A percentile compares a stretch with the other conserved stretches of the same genome.
Conservation (phyloP, 2,329 filamentous ascomycete species). For the Graphilbum ipis-grandicollis region DNA sequence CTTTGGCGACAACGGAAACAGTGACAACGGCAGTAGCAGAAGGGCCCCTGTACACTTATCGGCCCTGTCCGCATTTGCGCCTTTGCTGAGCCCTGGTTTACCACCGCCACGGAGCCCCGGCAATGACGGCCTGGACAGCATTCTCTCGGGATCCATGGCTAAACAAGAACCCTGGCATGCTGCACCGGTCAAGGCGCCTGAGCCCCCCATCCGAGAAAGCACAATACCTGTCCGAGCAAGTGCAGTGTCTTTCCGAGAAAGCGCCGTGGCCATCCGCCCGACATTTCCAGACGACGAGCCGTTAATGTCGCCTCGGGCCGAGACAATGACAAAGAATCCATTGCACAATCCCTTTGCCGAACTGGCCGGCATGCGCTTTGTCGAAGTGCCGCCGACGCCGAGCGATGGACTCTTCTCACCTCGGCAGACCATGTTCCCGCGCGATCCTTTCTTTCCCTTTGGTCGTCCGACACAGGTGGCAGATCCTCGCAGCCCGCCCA, state of each 20-base stretch:
- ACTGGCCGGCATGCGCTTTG: conserved; percentile 31
- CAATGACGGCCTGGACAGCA: conserved; percentile 4
- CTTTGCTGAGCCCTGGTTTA: conserved; percentile 10
- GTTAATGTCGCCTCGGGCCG: conserved; percentile 53
- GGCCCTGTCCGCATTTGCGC: conserved; percentile 7
- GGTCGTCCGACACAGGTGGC: conserved; percentile 30
- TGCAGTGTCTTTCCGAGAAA: background rate
- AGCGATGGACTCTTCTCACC: conserved; percentile 36
- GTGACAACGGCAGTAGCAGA: background rate
- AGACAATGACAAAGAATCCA: conserved; percentile 55
- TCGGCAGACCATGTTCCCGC: conserved; percentile 31
- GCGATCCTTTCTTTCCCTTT: conserved; percentile 34
- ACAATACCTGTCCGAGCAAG: too few relatives aligned
- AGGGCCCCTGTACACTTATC: background rate
- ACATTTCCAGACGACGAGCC: conserved; percentile 22
- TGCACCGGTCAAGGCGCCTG: too few relatives aligned
- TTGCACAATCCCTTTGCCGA: conserved; percentile 31
- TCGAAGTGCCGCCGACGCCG: conserved; percentile 33
- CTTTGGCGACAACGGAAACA: conserved; percentile 6
- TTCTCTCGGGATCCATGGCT: conserved; percentile 1
- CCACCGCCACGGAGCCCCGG: conserved; percentile 3
- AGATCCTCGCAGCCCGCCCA: conserved; percentile 61
- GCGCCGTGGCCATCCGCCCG: conserved; percentile 16
- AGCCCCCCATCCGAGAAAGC: too few relatives aligned
- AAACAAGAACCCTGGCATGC: too few relatives aligned